phyloP scores from a whole-genome alignment of 345 rosid species.

The Eucalyptus coolabah region DNA sequence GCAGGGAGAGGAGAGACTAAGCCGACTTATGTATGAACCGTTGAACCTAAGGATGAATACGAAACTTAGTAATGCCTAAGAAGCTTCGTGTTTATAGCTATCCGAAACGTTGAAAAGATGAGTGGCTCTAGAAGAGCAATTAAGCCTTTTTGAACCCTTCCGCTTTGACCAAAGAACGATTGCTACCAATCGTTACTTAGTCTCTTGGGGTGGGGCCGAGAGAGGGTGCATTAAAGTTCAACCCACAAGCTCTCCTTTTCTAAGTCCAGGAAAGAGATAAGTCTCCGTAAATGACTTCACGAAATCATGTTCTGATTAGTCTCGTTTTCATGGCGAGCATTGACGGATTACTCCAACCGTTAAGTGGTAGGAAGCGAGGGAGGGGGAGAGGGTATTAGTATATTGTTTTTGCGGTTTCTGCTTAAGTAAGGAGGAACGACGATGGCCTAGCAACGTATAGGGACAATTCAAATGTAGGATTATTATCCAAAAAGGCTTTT shows the following conservation, averaged over 20 bases:
- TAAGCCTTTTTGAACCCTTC: not conserved
- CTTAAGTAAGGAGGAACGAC: not conserved
- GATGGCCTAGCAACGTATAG: no score
- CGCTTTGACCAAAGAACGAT: not conserved
- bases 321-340: no score
- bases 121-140: not conserved
- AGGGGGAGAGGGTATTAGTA: not conserved
- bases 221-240: not conserved
- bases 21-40: not conserved
- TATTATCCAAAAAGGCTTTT: no score
- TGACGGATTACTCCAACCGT: no score
- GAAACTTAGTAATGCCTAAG: not conserved
- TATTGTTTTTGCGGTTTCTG: not conserved
- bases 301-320: not conserved
- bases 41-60: not conserved
- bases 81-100: not conserved
- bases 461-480: no score
- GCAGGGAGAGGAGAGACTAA: not conserved
- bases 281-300: not conserved
- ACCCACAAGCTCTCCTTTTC: not conserved
- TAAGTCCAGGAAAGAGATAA: not conserved
- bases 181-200: not conserved
- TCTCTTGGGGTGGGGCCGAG: not conserved
- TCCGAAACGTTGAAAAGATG: not conserved
- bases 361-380: not conserved